These are phyloP conservation scores for Pulchroboletus neoregius DNA, from an alignment of 1,284 basidiomycete genomes.

Conservation along the genomic window DNA sequence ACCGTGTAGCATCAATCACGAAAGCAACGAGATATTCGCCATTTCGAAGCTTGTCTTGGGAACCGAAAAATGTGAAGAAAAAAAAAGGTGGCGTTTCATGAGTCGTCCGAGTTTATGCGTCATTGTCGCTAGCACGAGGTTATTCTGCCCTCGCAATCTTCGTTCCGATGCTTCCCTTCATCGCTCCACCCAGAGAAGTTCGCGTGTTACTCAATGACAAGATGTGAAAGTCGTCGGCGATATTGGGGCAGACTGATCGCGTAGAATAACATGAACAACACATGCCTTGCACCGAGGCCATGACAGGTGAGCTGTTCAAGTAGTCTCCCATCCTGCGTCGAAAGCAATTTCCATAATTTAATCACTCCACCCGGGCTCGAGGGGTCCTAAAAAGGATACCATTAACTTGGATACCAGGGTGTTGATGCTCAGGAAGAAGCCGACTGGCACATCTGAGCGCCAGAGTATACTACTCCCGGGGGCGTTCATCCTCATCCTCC, in stretches of 20 bases:
- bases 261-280: not conserved
- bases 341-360: too few relatives aligned
- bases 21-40: not conserved
- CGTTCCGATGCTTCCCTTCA: too few relatives aligned
- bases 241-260: not conserved
- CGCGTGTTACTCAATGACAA: not conserved
- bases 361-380: too few relatives aligned
- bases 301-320: too few relatives aligned
- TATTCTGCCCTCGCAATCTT: too few relatives aligned
- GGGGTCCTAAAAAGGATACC: not conserved
- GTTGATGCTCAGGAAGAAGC: not conserved
- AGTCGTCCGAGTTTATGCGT: too few relatives aligned
- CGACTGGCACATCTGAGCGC: not conserved
- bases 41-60: not conserved
- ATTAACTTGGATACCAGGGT: not conserved
- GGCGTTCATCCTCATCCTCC: not conserved
- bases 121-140: too few relatives aligned
- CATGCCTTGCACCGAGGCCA: not conserved
- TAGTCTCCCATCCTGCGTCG: not conserved
- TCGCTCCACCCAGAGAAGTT: too few relatives aligned
- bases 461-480: not conserved
- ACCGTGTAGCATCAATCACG: slow-evolving; percentile 1
- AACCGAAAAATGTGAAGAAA: too few relatives aligned
- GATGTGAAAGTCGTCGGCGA: not conserved
- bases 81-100: too few relatives aligned